A percentile compares a stretch with the other conserved stretches of the same genome.
These are phyloP conservation scores for Kwoniella heveanensis DNA, from an alignment of 768 basidiomycete species.

Conservation along the genomic window DNA sequence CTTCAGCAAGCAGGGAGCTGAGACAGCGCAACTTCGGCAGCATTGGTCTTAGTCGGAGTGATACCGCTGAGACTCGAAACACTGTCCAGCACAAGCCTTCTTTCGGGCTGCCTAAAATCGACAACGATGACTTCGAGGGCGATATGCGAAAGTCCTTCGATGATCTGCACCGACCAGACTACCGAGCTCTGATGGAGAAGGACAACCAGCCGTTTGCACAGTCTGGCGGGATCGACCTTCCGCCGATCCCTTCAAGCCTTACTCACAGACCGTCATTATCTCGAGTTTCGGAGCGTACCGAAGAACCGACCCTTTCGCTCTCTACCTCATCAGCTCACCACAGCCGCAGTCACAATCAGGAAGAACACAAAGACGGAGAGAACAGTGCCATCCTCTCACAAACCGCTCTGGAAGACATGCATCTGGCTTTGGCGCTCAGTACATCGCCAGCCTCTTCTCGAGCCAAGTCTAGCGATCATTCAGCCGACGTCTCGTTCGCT, in stretches of 20 bases:
- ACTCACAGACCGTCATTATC: slow-evolving; percentile 17
- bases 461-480: background rate
- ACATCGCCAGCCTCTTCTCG: background rate
- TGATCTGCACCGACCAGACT: slow-evolving; percentile 9
- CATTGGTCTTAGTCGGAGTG: background rate
- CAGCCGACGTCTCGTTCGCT: background rate
- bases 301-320: slow-evolving; percentile 13
- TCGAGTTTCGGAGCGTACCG: slow-evolving; percentile 16
- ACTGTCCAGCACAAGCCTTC: slow-evolving; percentile 30
- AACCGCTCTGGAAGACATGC: slow-evolving; percentile 20
- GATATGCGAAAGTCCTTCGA: slow-evolving; percentile 32
- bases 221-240: slow-evolving; percentile 32
- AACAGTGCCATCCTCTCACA: background rate
- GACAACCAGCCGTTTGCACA: too few species aligned
- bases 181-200: background rate
- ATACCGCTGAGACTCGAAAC: slow-evolving; percentile 4
- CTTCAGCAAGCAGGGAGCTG: slow-evolving; percentile 9
- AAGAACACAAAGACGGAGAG: background rate
- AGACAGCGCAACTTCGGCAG: slow-evolving; percentile 13
- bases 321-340: background rate
- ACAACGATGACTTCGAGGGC: slow-evolving; percentile 28
- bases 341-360: too few species aligned
- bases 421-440: slow-evolving; percentile 7
- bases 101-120: slow-evolving; percentile 35
- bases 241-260: slow-evolving; percentile 31